A percentile compares a stretch with the other conserved stretches of the same genome.
Evolutionary conservation across 2,329 filamentous ascomycete species (phyloP).

Genomic region (Thielaviopsis punctulata): DNA sequence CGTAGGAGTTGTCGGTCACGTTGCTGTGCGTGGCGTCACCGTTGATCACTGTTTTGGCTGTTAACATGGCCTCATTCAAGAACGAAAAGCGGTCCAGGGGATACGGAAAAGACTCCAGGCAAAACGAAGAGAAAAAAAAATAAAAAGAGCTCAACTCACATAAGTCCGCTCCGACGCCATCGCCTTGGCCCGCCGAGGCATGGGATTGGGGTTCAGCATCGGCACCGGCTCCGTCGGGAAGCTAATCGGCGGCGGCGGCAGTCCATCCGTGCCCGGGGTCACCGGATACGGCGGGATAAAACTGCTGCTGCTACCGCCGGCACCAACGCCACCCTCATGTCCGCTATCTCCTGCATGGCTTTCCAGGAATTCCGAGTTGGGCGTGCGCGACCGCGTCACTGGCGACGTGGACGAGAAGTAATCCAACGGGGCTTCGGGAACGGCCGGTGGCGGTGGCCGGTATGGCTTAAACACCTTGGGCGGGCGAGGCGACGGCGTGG

Average conservation of each 20-base stretch:
- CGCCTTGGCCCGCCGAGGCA: neutral
- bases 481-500: conserved; percentile 1
- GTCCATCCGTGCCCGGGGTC: conserved; percentile 7
- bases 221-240: conserved; percentile 5
- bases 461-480: conserved; percentile 11
- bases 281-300: conserved; percentile 10
- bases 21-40: neutral
- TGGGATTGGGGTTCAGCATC: neutral
- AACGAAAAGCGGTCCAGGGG: neutral
- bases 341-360: neutral
- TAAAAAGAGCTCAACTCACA: neutral
- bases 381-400: neutral
- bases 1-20: neutral
- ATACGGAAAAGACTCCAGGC: neutral
- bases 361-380: neutral
- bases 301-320: neutral
- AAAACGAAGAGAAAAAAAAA: neutral
- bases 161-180: neutral
- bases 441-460: conserved; percentile 4
- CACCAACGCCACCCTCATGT: neutral
- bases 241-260: conserved; percentile 10
- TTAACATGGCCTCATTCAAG: neutral
- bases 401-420: conserved; percentile 9
- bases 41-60: conserved; percentile 1
- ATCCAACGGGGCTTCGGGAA: conserved; percentile 6